Evolutionary conservation across 2,329 filamentous ascomycete genomes (phyloP).

Genomic region (Ophiostoma sp.): DNA sequence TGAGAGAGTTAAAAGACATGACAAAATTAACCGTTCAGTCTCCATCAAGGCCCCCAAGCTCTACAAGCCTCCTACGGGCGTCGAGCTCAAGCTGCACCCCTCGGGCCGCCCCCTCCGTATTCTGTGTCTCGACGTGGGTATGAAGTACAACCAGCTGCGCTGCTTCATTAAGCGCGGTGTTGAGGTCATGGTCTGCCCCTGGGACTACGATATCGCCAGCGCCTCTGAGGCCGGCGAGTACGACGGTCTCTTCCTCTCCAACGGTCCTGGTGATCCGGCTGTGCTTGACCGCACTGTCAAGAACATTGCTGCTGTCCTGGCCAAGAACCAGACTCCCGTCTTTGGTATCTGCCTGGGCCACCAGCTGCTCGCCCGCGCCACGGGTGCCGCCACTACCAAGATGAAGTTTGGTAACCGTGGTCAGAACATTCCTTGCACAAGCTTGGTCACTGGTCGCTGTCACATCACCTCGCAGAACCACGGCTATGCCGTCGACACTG

Average conservation of each 20-base stretch:
- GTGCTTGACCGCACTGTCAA: conserved; percentile 74
- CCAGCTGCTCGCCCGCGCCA: conserved; percentile 82
- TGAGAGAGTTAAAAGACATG: conserved; percentile 22
- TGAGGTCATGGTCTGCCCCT: conserved; percentile 90
- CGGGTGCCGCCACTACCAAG: conserved; percentile 80
- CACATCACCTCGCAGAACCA: conserved; percentile 99
- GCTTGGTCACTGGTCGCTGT: conserved; percentile 89
- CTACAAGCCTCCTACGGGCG: conserved; percentile 68
- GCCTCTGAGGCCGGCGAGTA: conserved; percentile 76
- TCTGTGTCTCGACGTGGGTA: conserved; percentile 89
- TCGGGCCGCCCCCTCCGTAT: conserved; percentile 83
- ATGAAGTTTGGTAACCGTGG: conserved; percentile 99
- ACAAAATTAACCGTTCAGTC: conserved; percentile 56
- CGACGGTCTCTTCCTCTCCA: conserved; percentile 95
- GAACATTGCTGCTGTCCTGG: conserved; percentile 70
- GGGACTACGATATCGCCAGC: conserved; percentile 84
- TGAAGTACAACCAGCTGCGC: conserved; percentile 97
- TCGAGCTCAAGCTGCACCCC: conserved; percentile 75
- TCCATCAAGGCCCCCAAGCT: conserved; percentile 82
- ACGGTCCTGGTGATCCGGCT: conserved; percentile 92
- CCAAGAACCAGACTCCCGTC: conserved; percentile 76
- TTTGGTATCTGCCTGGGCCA: conserved; percentile 97
- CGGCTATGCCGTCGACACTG: conserved; percentile 85
- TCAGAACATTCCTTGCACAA: conserved; percentile 97
- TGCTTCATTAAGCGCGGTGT: conserved; percentile 88